A percentile compares a stretch with the other conserved stretches of the same genome.
These are phyloP conservation scores for Staphylotrichum longicolle DNA, from an alignment of 495 filamentous ascomycete genomes.

Conservation along the genomic window DNA sequence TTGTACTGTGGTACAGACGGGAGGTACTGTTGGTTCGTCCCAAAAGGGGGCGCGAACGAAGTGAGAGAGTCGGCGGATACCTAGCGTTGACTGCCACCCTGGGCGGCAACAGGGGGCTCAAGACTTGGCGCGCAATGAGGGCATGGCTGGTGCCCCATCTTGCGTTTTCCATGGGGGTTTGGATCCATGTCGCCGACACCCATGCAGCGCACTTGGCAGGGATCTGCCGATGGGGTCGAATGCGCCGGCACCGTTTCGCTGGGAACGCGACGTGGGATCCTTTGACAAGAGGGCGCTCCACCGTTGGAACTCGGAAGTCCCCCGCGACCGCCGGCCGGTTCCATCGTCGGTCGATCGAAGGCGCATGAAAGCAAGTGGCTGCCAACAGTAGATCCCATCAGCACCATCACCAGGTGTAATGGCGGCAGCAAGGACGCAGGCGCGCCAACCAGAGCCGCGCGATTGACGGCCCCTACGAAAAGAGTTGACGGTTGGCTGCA, in stretches of 20 bases:
- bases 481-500: slow-evolving; percentile 17
- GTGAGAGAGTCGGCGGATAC: slow-evolving; percentile 24
- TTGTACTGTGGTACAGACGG: not conserved
- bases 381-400: too few species aligned
- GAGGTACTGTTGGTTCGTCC: slow-evolving; percentile 18
- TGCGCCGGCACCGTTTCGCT: slow-evolving; percentile 29
- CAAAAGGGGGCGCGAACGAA: not conserved
- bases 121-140: slow-evolving; percentile 20
- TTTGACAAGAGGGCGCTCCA: slow-evolving; percentile 9
- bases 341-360: slow-evolving; percentile 1
- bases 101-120: slow-evolving; percentile 17
- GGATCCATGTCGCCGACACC: slow-evolving; percentile 23
- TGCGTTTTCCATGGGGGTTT: slow-evolving; percentile 7
- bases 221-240: slow-evolving; percentile 22
- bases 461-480: not conserved
- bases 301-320: not conserved
- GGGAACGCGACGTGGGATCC: slow-evolving; percentile 20
- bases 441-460: slow-evolving; percentile 9
- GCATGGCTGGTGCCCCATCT: slow-evolving; percentile 20
- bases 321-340: not conserved
- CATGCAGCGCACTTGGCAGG: slow-evolving; percentile 28
- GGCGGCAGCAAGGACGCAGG: slow-evolving; percentile 5
- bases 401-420: not conserved
- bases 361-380: not conserved
- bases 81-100: slow-evolving; percentile 22